Evolutionary conservation across 129 eudicot species (phyloP), one percentile per base, ranked within the genome.

Genomic region (Smallanthus sonchifolius): DNA sequence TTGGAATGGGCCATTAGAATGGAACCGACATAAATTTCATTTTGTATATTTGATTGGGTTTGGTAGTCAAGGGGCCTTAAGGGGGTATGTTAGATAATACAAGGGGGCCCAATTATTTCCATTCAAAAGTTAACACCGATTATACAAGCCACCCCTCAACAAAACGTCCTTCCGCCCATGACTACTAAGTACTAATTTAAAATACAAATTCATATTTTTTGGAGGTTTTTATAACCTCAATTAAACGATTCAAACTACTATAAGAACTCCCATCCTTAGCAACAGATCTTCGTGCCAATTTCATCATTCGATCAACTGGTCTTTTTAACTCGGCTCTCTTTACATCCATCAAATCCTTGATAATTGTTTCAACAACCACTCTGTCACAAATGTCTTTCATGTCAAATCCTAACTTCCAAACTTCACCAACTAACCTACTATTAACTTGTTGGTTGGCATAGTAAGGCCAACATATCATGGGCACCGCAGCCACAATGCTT

Each of bases 401-500:
- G 61, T 91, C 91, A 69, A 87, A 36, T 16, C 96, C 97, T 45
- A 88, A 52, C 60, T 75, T 91, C 97, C 90, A 88, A 11, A 84
- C 76, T 24, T 81, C 97, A 2, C 81, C 72, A 4, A 88, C 89
- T 55, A 85, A 79, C 80, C 96, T 83, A 40, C 91, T 86, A 71
- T 83, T 91, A 4, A 83, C 75, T 39, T 43, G 78, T 73, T 91
- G 96, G 45, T 91, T 92, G 0, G 76, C 90, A 38, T 55, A 74
- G 9, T 74, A 65, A 4, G 97, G 90, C 90, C 95, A 91, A 66
- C 97, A 91, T 13, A 88, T 83, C 97, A 91, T 88, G 10, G 92
- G 95, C 56, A 84, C 88, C 0, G 95, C 90, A 0, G 83, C 90
- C 36, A 2, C 69, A 10, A 91, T 81, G 45, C 97, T 91, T 74